A percentile compares a stretch with the other conserved stretches of the same genome.
Conservation (phyloP, 768 basidiomycete species). For the Leccinum truebloodii region DNA sequence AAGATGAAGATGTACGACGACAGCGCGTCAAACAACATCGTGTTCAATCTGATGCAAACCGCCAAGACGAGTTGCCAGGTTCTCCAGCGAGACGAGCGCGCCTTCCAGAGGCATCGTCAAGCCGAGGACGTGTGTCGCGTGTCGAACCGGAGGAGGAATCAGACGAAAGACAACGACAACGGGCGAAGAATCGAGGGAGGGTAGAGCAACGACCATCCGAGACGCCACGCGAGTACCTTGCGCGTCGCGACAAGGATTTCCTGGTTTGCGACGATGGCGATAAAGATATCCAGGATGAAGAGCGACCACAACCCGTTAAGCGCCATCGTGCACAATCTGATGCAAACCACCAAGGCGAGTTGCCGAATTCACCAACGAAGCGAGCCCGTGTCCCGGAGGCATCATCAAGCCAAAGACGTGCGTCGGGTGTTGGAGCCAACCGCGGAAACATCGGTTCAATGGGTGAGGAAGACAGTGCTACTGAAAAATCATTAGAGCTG, state of each 20-base stretch:
- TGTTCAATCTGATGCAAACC: slow-evolving; percentile 7
- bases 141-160: background rate
- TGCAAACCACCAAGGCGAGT: slow-evolving; percentile 2
- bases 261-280: slow-evolving; percentile 11
- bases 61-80: background rate
- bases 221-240: background rate
- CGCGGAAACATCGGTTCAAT: background rate
- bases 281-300: background rate
- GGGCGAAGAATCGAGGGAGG: background rate
- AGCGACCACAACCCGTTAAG: slow-evolving; percentile 11
- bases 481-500: slow-evolving; percentile 7
- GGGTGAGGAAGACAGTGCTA: background rate
- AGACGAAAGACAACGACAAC: slow-evolving; percentile 3
- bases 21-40: slow-evolving; percentile 20
- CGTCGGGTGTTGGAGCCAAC: background rate
- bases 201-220: background rate
- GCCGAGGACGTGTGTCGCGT: background rate
- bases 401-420: background rate
- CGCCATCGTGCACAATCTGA: slow-evolving; percentile 15
- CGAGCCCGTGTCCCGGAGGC: slow-evolving; percentile 11
- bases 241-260: background rate
- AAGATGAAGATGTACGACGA: slow-evolving; percentile 2
- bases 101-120: background rate
- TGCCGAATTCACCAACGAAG: slow-evolving; percentile 6
- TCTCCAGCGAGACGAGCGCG: slow-evolving; percentile 5